Percentiles rank a stretch among this genome's conserved stretches.
Conservation (phyloP, 306 rosid species). For the Nissolia schottii region DNA sequence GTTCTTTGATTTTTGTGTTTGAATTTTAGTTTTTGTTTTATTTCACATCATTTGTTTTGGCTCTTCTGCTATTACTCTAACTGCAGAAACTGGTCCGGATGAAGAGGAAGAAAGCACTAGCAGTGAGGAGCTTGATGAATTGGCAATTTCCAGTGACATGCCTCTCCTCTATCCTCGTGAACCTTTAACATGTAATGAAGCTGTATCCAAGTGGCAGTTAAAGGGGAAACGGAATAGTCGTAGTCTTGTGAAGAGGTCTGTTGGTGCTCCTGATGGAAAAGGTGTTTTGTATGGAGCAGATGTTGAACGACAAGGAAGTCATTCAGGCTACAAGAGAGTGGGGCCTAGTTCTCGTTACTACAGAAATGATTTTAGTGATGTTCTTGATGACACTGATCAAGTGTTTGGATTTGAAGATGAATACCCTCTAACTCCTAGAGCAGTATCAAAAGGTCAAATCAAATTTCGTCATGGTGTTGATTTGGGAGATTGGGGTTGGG, state of each 20-base stretch:
- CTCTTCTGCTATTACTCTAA: constrained; percentile 33
- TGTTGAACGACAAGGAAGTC: constrained; percentile 46
- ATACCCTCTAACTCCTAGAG: constrained; percentile 45
- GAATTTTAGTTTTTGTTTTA: background rate
- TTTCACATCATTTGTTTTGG: constrained; percentile 8
- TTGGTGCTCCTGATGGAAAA: constrained; percentile 42
- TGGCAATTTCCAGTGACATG: constrained; percentile 62
- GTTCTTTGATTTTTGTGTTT: background rate
- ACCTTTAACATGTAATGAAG: constrained; percentile 52
- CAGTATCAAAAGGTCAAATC: constrained; percentile 42
- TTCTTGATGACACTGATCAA: constrained; percentile 42
- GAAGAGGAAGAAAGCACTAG: constrained; percentile 69
- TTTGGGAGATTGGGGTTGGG: constrained; percentile 72
- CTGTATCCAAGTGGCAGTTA: constrained; percentile 92
- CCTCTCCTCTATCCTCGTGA: constrained; percentile 59
- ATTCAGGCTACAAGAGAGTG: constrained; percentile 28
- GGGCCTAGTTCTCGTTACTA: constrained; percentile 27
- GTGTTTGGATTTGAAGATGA: constrained; percentile 53
- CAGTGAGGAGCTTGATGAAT: constrained; percentile 64
- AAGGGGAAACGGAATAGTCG: constrained; percentile 92
- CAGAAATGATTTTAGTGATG: constrained; percentile 36
- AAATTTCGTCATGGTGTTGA: constrained; percentile 39
- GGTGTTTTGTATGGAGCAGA: constrained; percentile 46
- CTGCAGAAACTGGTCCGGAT: constrained; percentile 52
- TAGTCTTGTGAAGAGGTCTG: constrained; percentile 57